Base-by-base conservation (phyloP, 495 filamentous ascomycete species). In the Podospora tetraspora region DNA sequence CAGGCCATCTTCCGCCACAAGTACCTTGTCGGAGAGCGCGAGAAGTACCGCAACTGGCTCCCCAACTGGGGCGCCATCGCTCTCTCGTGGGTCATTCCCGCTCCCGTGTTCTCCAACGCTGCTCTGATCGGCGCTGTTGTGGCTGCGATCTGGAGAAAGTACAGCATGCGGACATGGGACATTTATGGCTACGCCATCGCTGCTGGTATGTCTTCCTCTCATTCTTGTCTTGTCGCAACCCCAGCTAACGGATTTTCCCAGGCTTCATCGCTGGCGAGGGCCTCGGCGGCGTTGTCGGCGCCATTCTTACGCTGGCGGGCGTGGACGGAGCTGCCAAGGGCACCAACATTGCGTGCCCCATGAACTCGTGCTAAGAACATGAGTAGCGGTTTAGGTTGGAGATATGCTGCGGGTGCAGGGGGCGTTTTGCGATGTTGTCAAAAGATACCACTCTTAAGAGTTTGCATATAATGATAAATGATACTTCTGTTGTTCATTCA, bases 11-110 rank as follows among this genome's bases (percentile, higher is more conserved):
- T 89, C 70, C 81, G 87, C 59, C 85, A 89, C 79, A 86, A 83
- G 77, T 87, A 79, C 68, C 81, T 88, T 34, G 79, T 81, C 23
- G 77, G 76, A 19, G 56, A 71, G 32, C 75, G 76, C 22, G 76
- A 76, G 52, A 87, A 85, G 78, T 84, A 84, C 69, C 82, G 85
- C 59, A 72, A 76, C 43, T 91, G 83, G 68, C 81, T 89, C 22
- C 88, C 88, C 59, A 91, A 90, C 81, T 88, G 89, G 83, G 87
- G 88, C 73, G 86, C 85, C 24, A 83, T 90, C 57, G 87, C 84
- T 9, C 78, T 90, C 37, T 85, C 88, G 3, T 90, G 88, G 73
- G 86, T 90, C 66, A 76, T 90, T 52, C 76, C 76, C 27, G 73
- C 73, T 24, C 73, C 76, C 30, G 73, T 76, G 30, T 77, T 75